Evolutionary conservation across 2,329 filamentous ascomycete genomes (phyloP).

Genomic region (Cladosporium velox): DNA sequence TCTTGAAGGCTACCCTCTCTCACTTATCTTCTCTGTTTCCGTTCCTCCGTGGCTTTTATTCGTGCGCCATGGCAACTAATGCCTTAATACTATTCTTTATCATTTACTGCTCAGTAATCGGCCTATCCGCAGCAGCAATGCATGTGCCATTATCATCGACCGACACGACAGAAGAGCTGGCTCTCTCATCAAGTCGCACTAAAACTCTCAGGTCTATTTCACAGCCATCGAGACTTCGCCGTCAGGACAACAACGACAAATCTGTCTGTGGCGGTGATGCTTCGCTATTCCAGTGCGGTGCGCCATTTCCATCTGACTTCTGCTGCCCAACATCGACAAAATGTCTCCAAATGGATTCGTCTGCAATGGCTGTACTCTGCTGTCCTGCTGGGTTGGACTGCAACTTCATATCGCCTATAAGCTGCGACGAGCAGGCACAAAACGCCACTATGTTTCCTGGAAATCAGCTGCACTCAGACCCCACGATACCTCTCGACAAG

Average conservation of each 20-base stretch:
- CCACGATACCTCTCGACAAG: conserved; percentile 56
- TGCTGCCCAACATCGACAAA: conserved; percentile 60
- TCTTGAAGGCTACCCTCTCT: background rate
- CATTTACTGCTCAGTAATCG: background rate
- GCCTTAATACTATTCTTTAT: background rate
- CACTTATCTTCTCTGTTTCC: background rate
- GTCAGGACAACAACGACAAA: conserved; percentile 24
- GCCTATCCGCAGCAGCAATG: background rate
- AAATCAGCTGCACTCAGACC: conserved; percentile 66
- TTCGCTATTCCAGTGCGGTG: conserved; percentile 55
- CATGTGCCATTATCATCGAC: background rate
- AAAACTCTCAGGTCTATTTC: background rate
- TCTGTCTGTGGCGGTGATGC: conserved; percentile 52
- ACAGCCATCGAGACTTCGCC: background rate
- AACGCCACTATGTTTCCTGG: conserved; percentile 59
- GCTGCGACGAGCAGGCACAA: conserved; percentile 64
- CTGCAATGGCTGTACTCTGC: conserved; percentile 69
- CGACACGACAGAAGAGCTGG: background rate
- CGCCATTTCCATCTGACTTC: conserved; percentile 62
- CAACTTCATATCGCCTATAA: conserved; percentile 62
- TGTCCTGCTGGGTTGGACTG: conserved; percentile 64
- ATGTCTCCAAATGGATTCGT: conserved; percentile 61
- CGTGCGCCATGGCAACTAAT: background rate
- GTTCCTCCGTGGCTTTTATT: background rate
- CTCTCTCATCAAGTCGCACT: background rate